Percentiles rank a stretch among this genome's conserved stretches.
phyloP scores from a whole-genome alignment of 1,284 basidiomycete genomes.

The Naganishia sp. region DNA sequence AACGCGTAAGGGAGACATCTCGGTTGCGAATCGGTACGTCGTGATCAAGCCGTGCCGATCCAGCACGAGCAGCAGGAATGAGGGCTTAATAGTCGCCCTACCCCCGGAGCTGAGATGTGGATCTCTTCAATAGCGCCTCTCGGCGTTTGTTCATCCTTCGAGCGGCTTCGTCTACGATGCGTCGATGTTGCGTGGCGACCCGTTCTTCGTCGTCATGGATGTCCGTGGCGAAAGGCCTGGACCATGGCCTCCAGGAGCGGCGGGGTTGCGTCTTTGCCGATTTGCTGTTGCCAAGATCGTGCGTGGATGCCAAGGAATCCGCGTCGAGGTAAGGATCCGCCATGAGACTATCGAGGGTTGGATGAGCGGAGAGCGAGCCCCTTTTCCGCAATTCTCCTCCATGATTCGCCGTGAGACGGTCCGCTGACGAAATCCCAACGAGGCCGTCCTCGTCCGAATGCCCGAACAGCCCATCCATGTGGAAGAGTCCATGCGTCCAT shows the following conservation, averaged over 20 bases:
- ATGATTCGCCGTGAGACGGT: not conserved
- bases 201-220: not conserved
- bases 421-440: slow-evolving; percentile 13
- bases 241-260: slow-evolving; percentile 5
- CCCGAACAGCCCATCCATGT: slow-evolving; percentile 12
- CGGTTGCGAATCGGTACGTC: slow-evolving; percentile 2
- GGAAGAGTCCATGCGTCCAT: slow-evolving; percentile 9
- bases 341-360: too few relatives aligned
- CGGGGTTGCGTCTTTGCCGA: not conserved
- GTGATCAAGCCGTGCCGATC: slow-evolving; percentile 4
- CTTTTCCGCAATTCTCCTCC: slow-evolving; percentile 9
- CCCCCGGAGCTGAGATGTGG: slow-evolving; percentile 10
- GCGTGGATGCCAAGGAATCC: too few relatives aligned
- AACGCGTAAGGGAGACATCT: not conserved
- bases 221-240: too few relatives aligned
- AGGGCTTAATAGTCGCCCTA: not conserved
- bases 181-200: slow-evolving; percentile 1
- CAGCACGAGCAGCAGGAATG: slow-evolving; percentile 7
- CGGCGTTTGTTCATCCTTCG: slow-evolving; percentile 8
- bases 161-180: slow-evolving; percentile 2
- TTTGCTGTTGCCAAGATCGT: not conserved
- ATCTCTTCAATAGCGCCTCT: slow-evolving; percentile 4
- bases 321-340: not conserved
- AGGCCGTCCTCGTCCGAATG: slow-evolving; percentile 24
- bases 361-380: not conserved